Conservation (phyloP, 306 rosid genomes). For the Fragaria vesca region DNA sequence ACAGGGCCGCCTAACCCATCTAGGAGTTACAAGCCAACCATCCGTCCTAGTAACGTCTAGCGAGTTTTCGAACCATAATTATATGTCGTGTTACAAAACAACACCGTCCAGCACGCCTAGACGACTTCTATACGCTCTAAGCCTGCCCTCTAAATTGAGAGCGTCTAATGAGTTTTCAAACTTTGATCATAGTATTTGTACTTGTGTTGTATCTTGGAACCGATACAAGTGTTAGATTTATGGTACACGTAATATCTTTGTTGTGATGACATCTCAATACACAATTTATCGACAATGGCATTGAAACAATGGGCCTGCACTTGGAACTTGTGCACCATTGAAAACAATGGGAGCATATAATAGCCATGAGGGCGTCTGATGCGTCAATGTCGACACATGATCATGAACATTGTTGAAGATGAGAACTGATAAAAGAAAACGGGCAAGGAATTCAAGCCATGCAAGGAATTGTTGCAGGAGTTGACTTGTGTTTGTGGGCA, state of each 20-base stretch:
- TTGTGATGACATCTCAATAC: background rate
- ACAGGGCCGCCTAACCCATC: too few relatives aligned
- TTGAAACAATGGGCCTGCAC: conserved; percentile 11
- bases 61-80: too few relatives aligned
- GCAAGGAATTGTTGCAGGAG: conserved; percentile 43
- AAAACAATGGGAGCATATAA: conserved; percentile 24
- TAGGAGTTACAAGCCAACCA: too few relatives aligned
- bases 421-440: conserved; percentile 17
- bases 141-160: too few relatives aligned
- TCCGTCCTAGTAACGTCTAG: too few relatives aligned
- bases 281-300: background rate
- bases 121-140: too few relatives aligned
- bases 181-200: background rate
- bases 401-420: conserved; percentile 10
- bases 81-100: too few relatives aligned
- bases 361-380: conserved; percentile 4
- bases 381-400: conserved; percentile 21
- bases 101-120: too few relatives aligned
- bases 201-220: background rate
- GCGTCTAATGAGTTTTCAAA: too few relatives aligned
- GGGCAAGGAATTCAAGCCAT: conserved; percentile 50
- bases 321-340: background rate
- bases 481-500: conserved; percentile 22
- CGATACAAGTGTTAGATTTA: background rate
- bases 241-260: background rate